phyloP scores from a whole-genome alignment of 192 early-diverging fungal genomes.

The Gonapodya sp. region DNA sequence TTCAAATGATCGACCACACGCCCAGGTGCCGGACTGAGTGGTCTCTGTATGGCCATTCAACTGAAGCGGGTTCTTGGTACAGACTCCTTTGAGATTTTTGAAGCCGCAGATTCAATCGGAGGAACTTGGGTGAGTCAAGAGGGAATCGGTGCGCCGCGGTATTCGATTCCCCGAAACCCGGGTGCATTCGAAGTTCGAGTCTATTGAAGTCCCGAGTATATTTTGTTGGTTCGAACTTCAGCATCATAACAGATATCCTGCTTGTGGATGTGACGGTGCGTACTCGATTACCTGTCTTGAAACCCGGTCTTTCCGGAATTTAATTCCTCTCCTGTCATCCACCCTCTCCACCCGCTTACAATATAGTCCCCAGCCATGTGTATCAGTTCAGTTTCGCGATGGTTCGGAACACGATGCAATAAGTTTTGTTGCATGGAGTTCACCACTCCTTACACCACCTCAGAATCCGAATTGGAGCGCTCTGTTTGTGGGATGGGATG shows the following conservation, averaged over 20 bases:
- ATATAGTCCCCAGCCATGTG: not conserved
- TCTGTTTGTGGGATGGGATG: not conserved
- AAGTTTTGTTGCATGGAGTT: not conserved
- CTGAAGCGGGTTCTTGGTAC: not conserved
- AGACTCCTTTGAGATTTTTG: not conserved
- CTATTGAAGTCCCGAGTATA: too few relatives aligned
- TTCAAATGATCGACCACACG: not conserved
- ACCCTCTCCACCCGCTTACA: too few relatives aligned
- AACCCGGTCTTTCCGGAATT: not conserved
- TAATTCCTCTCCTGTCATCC: not conserved
- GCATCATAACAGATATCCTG: not conserved
- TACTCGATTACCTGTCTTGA: not conserved
- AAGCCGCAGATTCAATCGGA: not conserved
- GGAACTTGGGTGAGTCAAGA: conserved; percentile 5
- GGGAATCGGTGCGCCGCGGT: too few relatives aligned
- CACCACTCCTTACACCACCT: not conserved
- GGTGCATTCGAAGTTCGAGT: not conserved
- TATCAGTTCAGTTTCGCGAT: not conserved
- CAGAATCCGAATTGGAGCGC: not conserved
- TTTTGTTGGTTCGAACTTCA: too few relatives aligned
- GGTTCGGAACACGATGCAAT: not conserved
- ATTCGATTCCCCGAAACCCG: too few relatives aligned
- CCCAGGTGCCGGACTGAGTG: not conserved
- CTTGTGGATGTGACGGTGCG: not conserved
- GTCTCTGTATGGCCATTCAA: not conserved